Conservation (phyloP, 352 stramenopile genomes). For the Globisporangium cederbergense region DNA sequence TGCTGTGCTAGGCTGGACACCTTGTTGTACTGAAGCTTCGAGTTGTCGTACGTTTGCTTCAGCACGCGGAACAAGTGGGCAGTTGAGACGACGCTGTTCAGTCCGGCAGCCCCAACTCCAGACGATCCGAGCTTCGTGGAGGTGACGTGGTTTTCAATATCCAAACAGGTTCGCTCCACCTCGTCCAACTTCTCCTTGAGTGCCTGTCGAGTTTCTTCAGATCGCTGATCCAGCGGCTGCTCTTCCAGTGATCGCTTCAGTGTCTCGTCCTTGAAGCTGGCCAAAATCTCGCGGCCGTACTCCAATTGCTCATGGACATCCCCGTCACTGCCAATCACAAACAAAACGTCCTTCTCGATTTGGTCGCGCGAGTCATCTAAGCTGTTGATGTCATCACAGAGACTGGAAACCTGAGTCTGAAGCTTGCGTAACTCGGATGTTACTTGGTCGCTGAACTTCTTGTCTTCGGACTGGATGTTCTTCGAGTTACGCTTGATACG, state of each 20-base stretch:
- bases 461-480: slow-evolving; percentile 37
- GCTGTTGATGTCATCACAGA: slow-evolving; percentile 51
- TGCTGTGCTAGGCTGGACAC: slow-evolving; percentile 48
- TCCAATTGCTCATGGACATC: slow-evolving; percentile 77
- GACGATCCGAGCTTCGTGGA: slow-evolving; percentile 28
- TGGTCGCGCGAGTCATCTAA: slow-evolving; percentile 57
- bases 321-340: slow-evolving; percentile 73
- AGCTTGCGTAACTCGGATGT: slow-evolving; percentile 31
- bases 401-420: slow-evolving; percentile 28
- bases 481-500: slow-evolving; percentile 41
- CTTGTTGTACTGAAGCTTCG: slow-evolving; percentile 72
- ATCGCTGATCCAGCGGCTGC: slow-evolving; percentile 66
- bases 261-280: slow-evolving; percentile 60
- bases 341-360: slow-evolving; percentile 68
- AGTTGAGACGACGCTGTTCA: slow-evolving; percentile 25
- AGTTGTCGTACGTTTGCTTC: slow-evolving; percentile 74
- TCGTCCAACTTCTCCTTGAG: slow-evolving; percentile 48
- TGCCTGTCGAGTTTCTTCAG: slow-evolving; percentile 44
- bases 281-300: slow-evolving; percentile 64
- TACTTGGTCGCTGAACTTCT: slow-evolving; percentile 20
- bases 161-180: slow-evolving; percentile 46
- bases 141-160: slow-evolving; percentile 46
- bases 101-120: slow-evolving; percentile 5
- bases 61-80: slow-evolving; percentile 62
- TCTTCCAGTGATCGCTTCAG: slow-evolving; percentile 61